Conservation (phyloP, 2,329 filamentous ascomycete genomes). For the Rhynchosporium agropyri region DNA sequence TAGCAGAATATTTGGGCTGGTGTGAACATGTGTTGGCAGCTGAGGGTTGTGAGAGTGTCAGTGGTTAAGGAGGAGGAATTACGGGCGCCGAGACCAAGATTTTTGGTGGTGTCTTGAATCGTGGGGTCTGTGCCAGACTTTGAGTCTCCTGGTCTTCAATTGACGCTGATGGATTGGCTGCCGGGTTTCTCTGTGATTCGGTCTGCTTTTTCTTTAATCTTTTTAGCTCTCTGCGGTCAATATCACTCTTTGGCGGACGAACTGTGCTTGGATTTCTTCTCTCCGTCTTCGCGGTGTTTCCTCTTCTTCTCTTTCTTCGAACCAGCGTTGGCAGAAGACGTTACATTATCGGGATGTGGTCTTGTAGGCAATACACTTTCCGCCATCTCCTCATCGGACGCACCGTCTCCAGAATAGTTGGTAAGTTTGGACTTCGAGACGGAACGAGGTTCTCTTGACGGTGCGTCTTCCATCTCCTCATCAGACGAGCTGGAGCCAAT, state of each 20-base stretch:
- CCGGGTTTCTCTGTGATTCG: conserved; percentile 27
- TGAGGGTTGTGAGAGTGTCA: conserved; percentile 5
- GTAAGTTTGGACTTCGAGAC: conserved; percentile 5
- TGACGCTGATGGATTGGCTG: conserved; percentile 28
- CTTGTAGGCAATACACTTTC: conserved; percentile 21
- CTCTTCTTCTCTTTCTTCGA: conserved; percentile 30
- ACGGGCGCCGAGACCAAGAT: conserved; percentile 5
- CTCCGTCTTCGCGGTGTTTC: conserved; percentile 32
- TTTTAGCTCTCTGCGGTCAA: conserved; percentile 34
- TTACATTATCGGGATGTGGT: conserved; percentile 8
- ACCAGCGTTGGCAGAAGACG: conserved; percentile 18
- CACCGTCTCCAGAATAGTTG: neutral
- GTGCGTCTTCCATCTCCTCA: conserved; percentile 24
- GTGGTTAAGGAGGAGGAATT: conserved; percentile 19
- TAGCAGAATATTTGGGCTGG: conserved; percentile 10
- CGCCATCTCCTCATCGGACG: conserved; percentile 32
- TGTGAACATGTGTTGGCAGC: conserved; percentile 7
- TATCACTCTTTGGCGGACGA: conserved; percentile 31
- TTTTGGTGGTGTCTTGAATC: conserved; percentile 5
- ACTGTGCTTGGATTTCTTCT: conserved; percentile 36
- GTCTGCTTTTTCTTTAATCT: conserved; percentile 36
- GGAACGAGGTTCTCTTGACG: conserved; percentile 13
- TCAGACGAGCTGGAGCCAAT: conserved; percentile 43
- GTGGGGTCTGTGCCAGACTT: neutral
- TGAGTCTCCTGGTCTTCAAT: conserved; percentile 17